Conservation (phyloP, 176 grass and related monocot species). For the Tillandsia leiboldiana region DNA sequence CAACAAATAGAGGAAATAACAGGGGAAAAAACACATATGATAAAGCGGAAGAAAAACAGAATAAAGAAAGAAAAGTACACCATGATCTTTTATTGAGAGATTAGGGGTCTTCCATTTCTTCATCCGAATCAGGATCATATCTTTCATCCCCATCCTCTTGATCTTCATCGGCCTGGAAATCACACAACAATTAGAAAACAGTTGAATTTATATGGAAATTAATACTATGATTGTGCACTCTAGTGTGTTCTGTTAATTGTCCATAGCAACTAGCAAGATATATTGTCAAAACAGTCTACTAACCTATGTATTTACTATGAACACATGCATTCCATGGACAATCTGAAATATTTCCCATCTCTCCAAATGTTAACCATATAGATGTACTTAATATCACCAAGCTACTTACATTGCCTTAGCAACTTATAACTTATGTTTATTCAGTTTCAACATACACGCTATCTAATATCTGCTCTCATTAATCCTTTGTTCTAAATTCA, state of each 20-base stretch:
- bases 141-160: constrained; percentile 6
- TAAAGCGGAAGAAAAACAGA: background rate
- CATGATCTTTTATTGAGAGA: background rate
- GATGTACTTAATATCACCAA: too few relatives aligned
- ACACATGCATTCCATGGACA: too few relatives aligned
- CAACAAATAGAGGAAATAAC: background rate
- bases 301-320: too few relatives aligned
- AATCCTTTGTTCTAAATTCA: too few relatives aligned
- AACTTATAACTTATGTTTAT: too few relatives aligned
- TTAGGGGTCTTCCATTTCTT: constrained; percentile 1
- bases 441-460: too few relatives aligned
- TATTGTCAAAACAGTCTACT: too few relatives aligned
- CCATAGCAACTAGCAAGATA: background rate
- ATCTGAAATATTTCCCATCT: too few relatives aligned
- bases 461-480: too few relatives aligned
- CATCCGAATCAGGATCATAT: background rate
- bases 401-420: too few relatives aligned
- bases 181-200: background rate
- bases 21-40: background rate
- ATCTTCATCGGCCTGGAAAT: constrained; percentile 3
- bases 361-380: too few relatives aligned
- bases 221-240: background rate
- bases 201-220: background rate
- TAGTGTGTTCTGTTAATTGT: background rate
- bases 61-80: background rate